Evolutionary conservation across 108 stramenopile species (phyloP), one percentile per base, ranked within the genome.

Genomic region (Cyclotella choctawhatcheeana): DNA sequence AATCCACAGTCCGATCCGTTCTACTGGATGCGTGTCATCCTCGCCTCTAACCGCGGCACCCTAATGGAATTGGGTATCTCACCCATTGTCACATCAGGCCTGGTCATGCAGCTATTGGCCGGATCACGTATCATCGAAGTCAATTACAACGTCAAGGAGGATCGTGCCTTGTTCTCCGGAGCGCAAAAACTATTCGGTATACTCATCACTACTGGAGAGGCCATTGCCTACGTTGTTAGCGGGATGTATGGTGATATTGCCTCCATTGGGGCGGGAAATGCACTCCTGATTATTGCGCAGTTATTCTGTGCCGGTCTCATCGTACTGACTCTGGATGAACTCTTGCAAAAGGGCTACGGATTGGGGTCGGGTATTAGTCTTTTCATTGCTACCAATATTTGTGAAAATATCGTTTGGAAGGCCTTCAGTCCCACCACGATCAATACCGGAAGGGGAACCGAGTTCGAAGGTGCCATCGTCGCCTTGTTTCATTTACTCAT

Each of bases 1-100:
- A n/a, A n/a, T n/a, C n/a, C n/a, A n/a, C n/a, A n/a, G n/a, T 97
- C 97, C 43, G 99, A 99, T 84, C 99, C 99, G 18, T 98, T 99
- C 89, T 98, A 97, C 88, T 99, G 97, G 97, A 97, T 99, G 96
- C 94, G 99, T 25, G 97, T 99, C 48, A 98, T 99, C 69, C 89
- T 99, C n/a, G 99, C 99, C 30, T 99, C 98, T 70, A 99, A 99
- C 88, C 91, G 97, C 44, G 98, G 98, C 51, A 99, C 99, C 34
- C 91, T 99, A 33, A 99, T 99, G 99, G 99, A 99, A 80, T 93
- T 99, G 44, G 99, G 99, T 47, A 99, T 99, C 81, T 85, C 88
- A 44, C 99, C 99, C 67, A 97, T 99, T 67, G 92, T 99, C 25
- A 97, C 97, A 24, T 91, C 96, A 17, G 96, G 96, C 37, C 77